Conservation (phyloP, 2,329 filamentous ascomycete species). For the Diplodia sapinea region DNA sequence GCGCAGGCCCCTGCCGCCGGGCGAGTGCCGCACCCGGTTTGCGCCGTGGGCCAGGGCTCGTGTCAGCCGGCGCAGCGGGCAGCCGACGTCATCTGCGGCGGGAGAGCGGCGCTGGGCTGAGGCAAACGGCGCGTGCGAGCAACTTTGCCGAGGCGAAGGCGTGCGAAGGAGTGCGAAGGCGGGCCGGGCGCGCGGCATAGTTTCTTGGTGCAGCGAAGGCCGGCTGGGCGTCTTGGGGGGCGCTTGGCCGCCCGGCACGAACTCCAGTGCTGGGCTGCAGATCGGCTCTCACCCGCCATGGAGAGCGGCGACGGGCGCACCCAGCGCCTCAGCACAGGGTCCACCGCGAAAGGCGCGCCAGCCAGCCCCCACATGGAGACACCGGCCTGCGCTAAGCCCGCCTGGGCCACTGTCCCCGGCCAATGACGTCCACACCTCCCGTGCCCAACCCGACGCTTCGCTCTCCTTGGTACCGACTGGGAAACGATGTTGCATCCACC, state of each 20-base stretch:
- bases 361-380: conserved; percentile 22
- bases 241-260: conserved; percentile 22
- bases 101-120: conserved; percentile 21
- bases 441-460: conserved; percentile 1
- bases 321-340: conserved; percentile 29
- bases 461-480: conserved; percentile 31
- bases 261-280: conserved; percentile 8
- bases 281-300: conserved; percentile 20
- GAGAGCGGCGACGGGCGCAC: conserved; percentile 24
- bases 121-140: background rate
- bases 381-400: conserved; percentile 4
- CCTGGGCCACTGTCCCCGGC: conserved; percentile 16
- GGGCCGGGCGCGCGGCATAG: conserved; percentile 20
- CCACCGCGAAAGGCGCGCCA: conserved; percentile 3
- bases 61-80: background rate
- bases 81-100: conserved; percentile 19
- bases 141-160: conserved; percentile 17
- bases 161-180: conserved; percentile 20
- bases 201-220: conserved; percentile 13
- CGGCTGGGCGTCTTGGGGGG: conserved; percentile 25
- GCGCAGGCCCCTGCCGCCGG: background rate
- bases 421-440: conserved; percentile 27
- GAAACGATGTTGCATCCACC: conserved; percentile 33
- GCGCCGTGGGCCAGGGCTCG: conserved; percentile 1
- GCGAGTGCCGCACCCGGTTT: conserved; percentile 22